Conservation (phyloP, 805 yeast genomes). For the Starmerella geochares region DNA sequence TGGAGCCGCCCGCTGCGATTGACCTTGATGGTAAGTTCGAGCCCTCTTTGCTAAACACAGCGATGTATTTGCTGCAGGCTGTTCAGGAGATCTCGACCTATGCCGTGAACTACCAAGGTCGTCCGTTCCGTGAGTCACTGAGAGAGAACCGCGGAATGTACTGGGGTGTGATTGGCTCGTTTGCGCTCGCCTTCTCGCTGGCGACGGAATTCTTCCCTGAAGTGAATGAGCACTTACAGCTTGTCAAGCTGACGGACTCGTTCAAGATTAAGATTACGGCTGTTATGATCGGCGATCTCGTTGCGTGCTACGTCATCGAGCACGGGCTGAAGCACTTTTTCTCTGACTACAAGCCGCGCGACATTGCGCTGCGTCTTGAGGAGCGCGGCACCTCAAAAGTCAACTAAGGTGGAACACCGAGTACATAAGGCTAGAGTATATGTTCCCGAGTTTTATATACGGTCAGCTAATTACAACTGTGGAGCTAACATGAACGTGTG, state of each 20-base stretch:
- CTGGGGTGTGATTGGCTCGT: constrained; percentile 85
- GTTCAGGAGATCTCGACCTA: constrained; percentile 96
- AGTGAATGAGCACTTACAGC: constrained; percentile 79
- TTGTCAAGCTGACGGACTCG: constrained; percentile 67
- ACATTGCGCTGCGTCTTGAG: constrained; percentile 50
- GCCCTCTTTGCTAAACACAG: constrained; percentile 90
- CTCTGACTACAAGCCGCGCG: constrained; percentile 86
- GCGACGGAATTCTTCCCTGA: constrained; percentile 94
- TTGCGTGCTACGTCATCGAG: constrained; percentile 68
- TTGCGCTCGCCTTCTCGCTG: constrained; percentile 77
- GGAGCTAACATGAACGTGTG: no score
- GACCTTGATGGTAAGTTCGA: constrained; percentile 80
- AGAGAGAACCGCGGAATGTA: constrained; percentile 92
- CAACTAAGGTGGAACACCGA: neutral
- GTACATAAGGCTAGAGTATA: neutral
- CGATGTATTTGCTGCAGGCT: constrained; percentile 84
- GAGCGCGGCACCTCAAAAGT: constrained; percentile 27
- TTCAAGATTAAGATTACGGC: constrained; percentile 72
- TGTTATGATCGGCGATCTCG: constrained; percentile 65
- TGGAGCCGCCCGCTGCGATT: constrained; percentile 71
- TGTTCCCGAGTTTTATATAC: no score
- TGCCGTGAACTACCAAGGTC: constrained; percentile 95
- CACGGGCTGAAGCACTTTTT: constrained; percentile 68
- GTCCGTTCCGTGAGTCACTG: constrained; percentile 88
- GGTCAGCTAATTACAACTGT: no score